Evolutionary conservation across 805 yeast species (phyloP), one percentile per base, ranked within the genome.

Genomic region (Myxozyma udenii): DNA sequence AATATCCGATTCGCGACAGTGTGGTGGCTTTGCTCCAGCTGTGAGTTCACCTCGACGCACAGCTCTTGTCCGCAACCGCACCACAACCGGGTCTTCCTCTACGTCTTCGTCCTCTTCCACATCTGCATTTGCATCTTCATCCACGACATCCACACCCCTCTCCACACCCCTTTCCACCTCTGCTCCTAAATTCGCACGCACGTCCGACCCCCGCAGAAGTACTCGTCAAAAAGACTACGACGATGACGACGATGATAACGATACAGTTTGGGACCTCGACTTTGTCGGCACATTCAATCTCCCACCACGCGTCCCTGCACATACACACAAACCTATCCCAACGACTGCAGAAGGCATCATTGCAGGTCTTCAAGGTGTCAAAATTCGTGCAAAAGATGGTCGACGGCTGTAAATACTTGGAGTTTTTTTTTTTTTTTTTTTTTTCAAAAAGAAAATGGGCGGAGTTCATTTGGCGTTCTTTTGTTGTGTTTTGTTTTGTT

Each of bases 261-360:
- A 30, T 4, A 32, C 19, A 2, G 46, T 49, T 18, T 54, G 58
- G 58, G 58, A 54, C 36, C 35, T 30, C 25, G 58, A 54, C 35
- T 54, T 54, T 35, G 55, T 28, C 14, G 33, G 33, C 9, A 28
- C 33, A 9, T 28, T 28, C 14, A 28, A 28, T 28, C 33, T 14
- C 9, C 14, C 33, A 28, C n/a, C n/a, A n/a, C n/a, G n/a, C n/a
- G n/a, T n/a, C n/a, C n/a, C n/a, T n/a, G n/a, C n/a, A n/a, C n/a
- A n/a, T n/a, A n/a, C n/a, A n/a, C n/a, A n/a, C n/a, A n/a, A n/a
- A n/a, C n/a, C n/a, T n/a, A n/a, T n/a, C n/a, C n/a, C n/a, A n/a
- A n/a, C n/a, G n/a, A n/a, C n/a, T n/a, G n/a, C n/a, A n/a, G n/a
- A n/a, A n/a, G n/a, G n/a, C n/a, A n/a, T n/a, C n/a, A n/a, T n/a